Base-by-base conservation (phyloP, 768 basidiomycete genomes). In the Lactarius hatsudake region DNA sequence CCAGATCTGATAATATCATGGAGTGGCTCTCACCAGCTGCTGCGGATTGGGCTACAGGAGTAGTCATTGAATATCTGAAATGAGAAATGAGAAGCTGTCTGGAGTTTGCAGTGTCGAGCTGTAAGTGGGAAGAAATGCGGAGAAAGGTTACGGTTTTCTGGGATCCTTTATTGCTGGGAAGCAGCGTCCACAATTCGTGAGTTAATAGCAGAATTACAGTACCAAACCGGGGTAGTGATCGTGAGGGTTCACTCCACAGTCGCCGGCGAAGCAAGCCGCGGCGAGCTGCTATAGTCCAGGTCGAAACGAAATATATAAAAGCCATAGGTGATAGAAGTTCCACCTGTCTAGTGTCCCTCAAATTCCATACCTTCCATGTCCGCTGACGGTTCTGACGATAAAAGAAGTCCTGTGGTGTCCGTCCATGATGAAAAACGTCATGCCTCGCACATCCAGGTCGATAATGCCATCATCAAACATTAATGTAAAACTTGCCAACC, bases 401-500 rank as follows among this genome's bases (percentile, higher is more conserved):
- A 61, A 60, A 62, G 30, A 32, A 59, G 59, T 34, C 28, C 63
- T 55, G 67, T 55, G 51, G 72, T 69, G 61, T 74, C 74, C 5
- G 43, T 71, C 58, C 72, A 69, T 30, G 69, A 73, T 48, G 73
- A 77, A 56, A 73, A 73, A 60, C 71, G 1, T 34, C 42, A 26
- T 26, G 1, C 45, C 13, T n/a, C 20, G 38, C 71, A 58, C 28
- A 32, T 66, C 64, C 76, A 72, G 48, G 66, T 75, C 62, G 79
- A 80, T 64, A 75, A 78, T 64, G 67, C 72, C 36, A 74, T 80
- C 60, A n/a, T 71, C 76, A 62, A 79, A 75, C 64, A 68, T 86
- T 60, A 79, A 83, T 64, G 77, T 78, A 55, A 83, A 78, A 70
- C 74, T 89, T 69, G 75, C 81, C 38, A 89, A 89, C 73, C 87